Percentiles rank a stretch among this genome's conserved stretches.
Conservation (phyloP, 2,329 filamentous ascomycete species). For the Paecilomyces variotii region DNA sequence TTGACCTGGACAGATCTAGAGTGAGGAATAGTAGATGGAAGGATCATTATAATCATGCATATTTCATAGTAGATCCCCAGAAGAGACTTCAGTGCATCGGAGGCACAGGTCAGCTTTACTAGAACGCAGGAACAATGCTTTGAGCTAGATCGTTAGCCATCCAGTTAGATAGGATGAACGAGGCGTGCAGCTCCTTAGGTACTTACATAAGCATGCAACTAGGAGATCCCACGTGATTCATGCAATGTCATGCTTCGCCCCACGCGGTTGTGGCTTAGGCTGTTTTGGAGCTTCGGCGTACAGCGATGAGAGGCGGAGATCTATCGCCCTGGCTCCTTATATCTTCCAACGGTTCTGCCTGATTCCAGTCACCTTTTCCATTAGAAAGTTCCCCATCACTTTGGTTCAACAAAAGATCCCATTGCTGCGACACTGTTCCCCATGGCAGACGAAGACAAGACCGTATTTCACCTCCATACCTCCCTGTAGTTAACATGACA, state of each 20-base stretch:
- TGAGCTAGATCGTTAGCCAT: neutral
- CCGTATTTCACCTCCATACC: constrained; percentile 14
- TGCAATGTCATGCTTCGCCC: neutral
- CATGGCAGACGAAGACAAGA: constrained; percentile 32
- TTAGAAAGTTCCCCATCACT: neutral
- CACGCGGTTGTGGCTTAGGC: neutral
- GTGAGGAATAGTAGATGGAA: neutral
- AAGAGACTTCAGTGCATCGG: neutral
- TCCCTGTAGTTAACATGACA: constrained; percentile 6
- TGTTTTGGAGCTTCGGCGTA: neutral
- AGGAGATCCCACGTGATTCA: neutral
- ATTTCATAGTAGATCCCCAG: neutral
- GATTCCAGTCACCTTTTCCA: neutral
- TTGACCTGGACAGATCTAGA: neutral
- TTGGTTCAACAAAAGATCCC: neutral
- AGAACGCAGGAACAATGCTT: neutral
- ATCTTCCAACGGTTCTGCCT: neutral
- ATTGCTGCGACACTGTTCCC: constrained; percentile 1
- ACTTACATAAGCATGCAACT: neutral
- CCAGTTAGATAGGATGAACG: neutral
- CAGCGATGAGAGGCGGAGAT: neutral
- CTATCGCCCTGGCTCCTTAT: neutral
- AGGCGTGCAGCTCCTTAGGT: neutral
- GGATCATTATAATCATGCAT: neutral
- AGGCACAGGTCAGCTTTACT: neutral